Base-by-base conservation (phyloP, 1,139 yeast species). In the Suhomyces maxii region DNA sequence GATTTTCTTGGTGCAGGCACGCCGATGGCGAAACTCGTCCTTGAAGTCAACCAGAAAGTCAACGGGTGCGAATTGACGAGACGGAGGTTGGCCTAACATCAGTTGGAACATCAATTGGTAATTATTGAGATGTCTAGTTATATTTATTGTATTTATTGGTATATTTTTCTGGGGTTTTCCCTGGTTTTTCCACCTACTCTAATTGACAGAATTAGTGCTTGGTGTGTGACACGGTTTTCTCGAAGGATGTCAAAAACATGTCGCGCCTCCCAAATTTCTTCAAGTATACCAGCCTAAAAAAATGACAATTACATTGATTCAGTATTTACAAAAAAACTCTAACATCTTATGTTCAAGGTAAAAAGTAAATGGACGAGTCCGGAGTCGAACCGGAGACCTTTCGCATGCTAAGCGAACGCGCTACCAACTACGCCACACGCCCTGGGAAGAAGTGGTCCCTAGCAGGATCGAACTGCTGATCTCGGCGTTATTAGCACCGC, bases 391-490 rank as follows among this genome's bases (percentile, higher is more conserved):
- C 88, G 83, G 83, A 80, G 89, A 83, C 89, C 89, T 83, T 80
- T 82, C 86, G 82, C 89, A 82, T 83, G 89, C 89, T 81, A 84
- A 83, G 89, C 82, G 86, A 82, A 80, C 88, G 89, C 89, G 89
- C 89, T 83, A 83, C 89, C 89, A 82, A 83, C 89, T 83, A 80
- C 89, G 89, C 89, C 88, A 83, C 88, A 83, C 88, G 88, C 89
- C 89, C 89, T 7, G 7, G 56, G 61, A 58, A 56, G 47, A 47
- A 63, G 61, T 82, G 87, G 83, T 83, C 86, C 86, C 86, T 82
- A 80, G 86, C 87, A 79, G 88, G 87, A 82, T 83, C 88, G 86
- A 82, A 82, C 87, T 78, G 87, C 86, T 79, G 87, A 82, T 81
- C 87, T 80, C 72, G 84, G 86, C 84, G 86, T 81, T 73, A 84